A percentile compares a stretch with the other conserved stretches of the same genome.
phyloP scores from a whole-genome alignment of 2,329 filamentous ascomycete genomes.

The Raffaelea albimanens region DNA sequence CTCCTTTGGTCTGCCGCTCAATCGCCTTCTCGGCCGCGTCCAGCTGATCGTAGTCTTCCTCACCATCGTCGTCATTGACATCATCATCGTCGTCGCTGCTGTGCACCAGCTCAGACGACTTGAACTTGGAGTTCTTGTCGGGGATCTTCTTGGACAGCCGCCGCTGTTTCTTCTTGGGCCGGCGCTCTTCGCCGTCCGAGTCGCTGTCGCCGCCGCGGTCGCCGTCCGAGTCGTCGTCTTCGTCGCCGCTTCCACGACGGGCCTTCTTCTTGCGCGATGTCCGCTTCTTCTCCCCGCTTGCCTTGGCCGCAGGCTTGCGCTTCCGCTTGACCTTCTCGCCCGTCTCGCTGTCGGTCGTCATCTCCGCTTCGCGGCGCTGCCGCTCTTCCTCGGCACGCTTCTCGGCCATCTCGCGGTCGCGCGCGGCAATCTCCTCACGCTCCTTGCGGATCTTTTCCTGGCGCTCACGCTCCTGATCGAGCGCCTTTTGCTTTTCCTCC shows the following conservation, averaged over 20 bases:
- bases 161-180: constrained; percentile 51
- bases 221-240: constrained; percentile 20
- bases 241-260: constrained; percentile 45
- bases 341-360: constrained; percentile 73
- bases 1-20: constrained; percentile 18
- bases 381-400: constrained; percentile 63
- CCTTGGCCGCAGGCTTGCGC: constrained; percentile 42
- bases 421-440: constrained; percentile 68
- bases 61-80: constrained; percentile 22
- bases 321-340: constrained; percentile 74
- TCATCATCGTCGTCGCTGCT: constrained; percentile 54
- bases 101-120: constrained; percentile 75
- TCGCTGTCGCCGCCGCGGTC: neutral
- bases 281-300: constrained; percentile 6
- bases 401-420: constrained; percentile 63
- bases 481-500: constrained; percentile 58
- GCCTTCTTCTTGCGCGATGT: constrained; percentile 32
- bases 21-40: constrained; percentile 27
- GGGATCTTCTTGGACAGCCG: constrained; percentile 35
- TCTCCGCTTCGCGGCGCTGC: constrained; percentile 61
- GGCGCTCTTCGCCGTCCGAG: constrained; percentile 34
- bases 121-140: constrained; percentile 56
- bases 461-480: constrained; percentile 62
- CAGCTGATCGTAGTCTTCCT: constrained; percentile 18
- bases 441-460: constrained; percentile 80